Evolutionary conservation across 257 asterid genomes (phyloP).

Genomic region (Solanum clarkiae): DNA sequence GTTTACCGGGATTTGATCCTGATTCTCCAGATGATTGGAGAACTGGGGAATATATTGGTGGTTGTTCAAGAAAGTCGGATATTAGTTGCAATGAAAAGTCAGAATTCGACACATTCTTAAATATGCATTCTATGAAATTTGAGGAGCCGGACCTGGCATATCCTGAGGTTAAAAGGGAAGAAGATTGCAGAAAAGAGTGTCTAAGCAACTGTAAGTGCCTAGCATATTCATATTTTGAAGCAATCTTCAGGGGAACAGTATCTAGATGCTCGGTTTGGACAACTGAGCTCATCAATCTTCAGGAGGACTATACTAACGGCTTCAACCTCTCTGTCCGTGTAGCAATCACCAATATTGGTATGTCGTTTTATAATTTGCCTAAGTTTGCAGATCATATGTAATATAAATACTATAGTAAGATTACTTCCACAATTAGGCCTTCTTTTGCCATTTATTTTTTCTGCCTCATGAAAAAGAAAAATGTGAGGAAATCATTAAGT

Average conservation of each 20-base stretch:
- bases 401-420: background rate
- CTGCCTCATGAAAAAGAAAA: too few species aligned
- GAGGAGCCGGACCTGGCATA: background rate
- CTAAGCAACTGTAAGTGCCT: background rate
- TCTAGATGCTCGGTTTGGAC: constrained; percentile 11
- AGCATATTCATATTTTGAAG: background rate
- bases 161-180: background rate
- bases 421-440: background rate
- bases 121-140: background rate
- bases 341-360: constrained; percentile 6
- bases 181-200: constrained; percentile 10
- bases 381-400: background rate
- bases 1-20: constrained; percentile 16
- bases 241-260: background rate
- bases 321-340: constrained; percentile 2
- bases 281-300: constrained; percentile 9
- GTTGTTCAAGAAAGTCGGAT: constrained; percentile 1
- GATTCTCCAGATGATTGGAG: constrained; percentile 1
- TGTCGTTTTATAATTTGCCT: background rate
- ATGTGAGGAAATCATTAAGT: too few species aligned
- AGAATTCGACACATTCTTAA: background rate
- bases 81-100: background rate
- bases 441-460: too few species aligned
- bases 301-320: background rate
- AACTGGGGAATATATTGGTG: background rate